Base-by-base conservation (phyloP, 305 asterid genomes). In the Stenogyne calaminthoides region DNA sequence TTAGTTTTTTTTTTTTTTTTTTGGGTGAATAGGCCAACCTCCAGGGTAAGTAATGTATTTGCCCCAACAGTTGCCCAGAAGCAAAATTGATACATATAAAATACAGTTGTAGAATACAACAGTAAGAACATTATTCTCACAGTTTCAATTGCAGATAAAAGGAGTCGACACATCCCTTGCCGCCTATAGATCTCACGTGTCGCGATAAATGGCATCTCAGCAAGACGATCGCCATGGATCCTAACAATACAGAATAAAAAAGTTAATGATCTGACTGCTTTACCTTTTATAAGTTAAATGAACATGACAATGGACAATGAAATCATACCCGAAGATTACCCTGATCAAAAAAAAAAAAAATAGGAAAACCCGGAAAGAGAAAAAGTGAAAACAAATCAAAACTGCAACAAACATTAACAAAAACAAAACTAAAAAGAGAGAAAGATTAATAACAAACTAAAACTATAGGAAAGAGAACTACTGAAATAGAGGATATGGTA, bases 121-220 rank as follows among this genome's bases (percentile, higher is more conserved):
- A 40, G 18, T 2, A 12, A 63, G 64, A 37, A 20, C 19, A 64
- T 4, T 65, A 52, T 77, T 58, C 88, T 62, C 87, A 95, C 99
- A 69, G 81, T 74, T 84, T 95, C 99, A 77, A 93, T 82, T 56
- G 94, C 93, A 66, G 88, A 82, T 37, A 95, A 83, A 70, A 93
- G 91, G 68, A 95, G 95, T 25, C 97, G 86, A 81, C 99, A 93
- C 98, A 93, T 93, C 75, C 99, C 99, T 77, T 95, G 98, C 66
- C 95, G 97, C 80, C 99, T 88, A 80, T 93, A 93, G 72, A 86
- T 84, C 67, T 80, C 84, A 61, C 99, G 96, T 34, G 98, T 93
- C 66, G 93, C 99, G 64, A 95, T 91, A 80, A 95, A 93, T 71
- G 99, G 99, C 98, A 95, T 95, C 89, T 95, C 99, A 77, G 97